Conservation (phyloP, 768 basidiomycete species). For the Lentinula lateritia region DNA sequence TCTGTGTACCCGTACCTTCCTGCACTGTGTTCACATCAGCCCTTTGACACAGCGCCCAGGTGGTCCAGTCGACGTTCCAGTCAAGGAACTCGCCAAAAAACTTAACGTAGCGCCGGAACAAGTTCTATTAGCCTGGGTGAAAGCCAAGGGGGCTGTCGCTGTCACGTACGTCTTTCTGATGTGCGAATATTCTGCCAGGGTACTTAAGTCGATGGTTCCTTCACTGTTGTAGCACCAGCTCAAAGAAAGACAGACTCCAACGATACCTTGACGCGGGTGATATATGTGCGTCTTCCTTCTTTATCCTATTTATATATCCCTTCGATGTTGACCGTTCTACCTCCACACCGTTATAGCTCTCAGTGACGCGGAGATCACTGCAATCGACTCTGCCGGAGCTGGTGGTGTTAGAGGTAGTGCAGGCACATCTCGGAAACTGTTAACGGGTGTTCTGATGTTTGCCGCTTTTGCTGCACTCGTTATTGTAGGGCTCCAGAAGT, state of each 20-base stretch:
- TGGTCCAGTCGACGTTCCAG: constrained; percentile 58
- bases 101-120: constrained; percentile 56
- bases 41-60: constrained; percentile 21
- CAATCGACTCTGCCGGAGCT: constrained; percentile 54
- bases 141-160: constrained; percentile 59
- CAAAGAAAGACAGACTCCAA: constrained; percentile 58
- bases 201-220: not conserved
- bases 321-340: too few relatives aligned
- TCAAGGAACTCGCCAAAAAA: constrained; percentile 46
- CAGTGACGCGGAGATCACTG: constrained; percentile 43
- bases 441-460: not conserved
- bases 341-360: constrained; percentile 29
- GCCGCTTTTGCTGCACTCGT: not conserved
- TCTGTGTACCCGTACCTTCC: too few relatives aligned
- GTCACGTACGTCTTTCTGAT: constrained; percentile 41
- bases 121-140: constrained; percentile 68
- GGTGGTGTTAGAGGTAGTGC: not conserved
- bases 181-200: not conserved
- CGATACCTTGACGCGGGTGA: constrained; percentile 68
- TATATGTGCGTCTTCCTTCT: constrained; percentile 34
- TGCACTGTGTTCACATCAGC: not conserved
- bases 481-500: not conserved
- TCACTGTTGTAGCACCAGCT: constrained; percentile 43
- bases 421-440: not conserved
- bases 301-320: not conserved